Conservation (phyloP, 192 early-diverging fungal species). For the Linderina pennispora region DNA sequence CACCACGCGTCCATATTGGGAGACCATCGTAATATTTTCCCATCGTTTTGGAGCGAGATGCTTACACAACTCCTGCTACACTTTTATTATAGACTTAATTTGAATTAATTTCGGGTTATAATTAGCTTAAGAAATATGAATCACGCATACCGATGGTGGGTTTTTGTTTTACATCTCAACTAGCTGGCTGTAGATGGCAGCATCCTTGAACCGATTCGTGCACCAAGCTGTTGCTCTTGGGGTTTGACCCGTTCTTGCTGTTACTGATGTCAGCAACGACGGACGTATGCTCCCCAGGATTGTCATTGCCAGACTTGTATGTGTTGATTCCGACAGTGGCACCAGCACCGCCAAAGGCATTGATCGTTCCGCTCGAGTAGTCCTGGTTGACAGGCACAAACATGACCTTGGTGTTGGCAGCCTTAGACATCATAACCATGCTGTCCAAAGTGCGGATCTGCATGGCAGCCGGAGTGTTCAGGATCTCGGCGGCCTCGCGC, state of each 20-base stretch:
- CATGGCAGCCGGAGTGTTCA: slow-evolving; percentile 78
- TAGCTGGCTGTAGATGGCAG: slow-evolving; percentile 15
- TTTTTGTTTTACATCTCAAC: slow-evolving; percentile 28
- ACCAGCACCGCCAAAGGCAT: slow-evolving; percentile 43
- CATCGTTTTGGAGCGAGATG: too few species aligned
- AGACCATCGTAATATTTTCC: too few species aligned
- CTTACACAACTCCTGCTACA: too few species aligned
- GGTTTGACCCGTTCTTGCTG: background rate
- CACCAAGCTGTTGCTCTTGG: slow-evolving; percentile 2
- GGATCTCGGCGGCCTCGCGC: slow-evolving; percentile 88
- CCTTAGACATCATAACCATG: slow-evolving; percentile 69
- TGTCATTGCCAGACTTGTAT: background rate
- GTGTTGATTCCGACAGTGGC: slow-evolving; percentile 24
- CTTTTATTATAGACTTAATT: too few species aligned
- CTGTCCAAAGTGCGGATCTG: slow-evolving; percentile 93
- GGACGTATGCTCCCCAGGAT: background rate
- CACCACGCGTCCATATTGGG: too few species aligned
- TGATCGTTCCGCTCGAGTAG: slow-evolving; percentile 38
- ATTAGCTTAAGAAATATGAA: too few species aligned
- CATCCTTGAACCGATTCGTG: slow-evolving; percentile 26
- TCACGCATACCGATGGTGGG: too few species aligned
- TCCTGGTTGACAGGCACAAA: slow-evolving; percentile 59
- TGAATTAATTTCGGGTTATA: too few species aligned
- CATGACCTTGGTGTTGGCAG: slow-evolving; percentile 64
- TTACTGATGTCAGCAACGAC: background rate